Conservation (phyloP, 805 yeast species). For the Candida ovalis region DNA sequence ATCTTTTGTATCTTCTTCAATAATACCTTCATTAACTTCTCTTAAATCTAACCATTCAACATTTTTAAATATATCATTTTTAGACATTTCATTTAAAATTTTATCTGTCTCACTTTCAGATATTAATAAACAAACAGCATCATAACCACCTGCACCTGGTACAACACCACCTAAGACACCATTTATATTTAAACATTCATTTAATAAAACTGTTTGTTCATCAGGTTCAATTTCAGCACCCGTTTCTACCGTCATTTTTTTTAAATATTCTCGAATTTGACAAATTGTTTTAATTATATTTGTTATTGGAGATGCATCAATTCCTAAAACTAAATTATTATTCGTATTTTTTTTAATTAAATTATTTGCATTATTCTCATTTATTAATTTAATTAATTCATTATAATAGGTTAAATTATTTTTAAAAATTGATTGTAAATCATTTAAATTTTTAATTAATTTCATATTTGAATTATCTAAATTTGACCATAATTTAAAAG, state of each 20-base stretch:
- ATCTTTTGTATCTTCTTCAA: constrained; percentile 41
- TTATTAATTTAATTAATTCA: constrained; percentile 19
- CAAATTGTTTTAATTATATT: constrained; percentile 38
- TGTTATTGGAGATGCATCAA: constrained; percentile 25
- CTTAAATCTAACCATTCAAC: constrained; percentile 68
- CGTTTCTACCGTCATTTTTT: constrained; percentile 55
- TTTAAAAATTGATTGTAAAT: constrained; percentile 34
- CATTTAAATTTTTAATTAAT: constrained; percentile 46
- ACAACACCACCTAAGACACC: constrained; percentile 96
- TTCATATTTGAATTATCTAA: constrained; percentile 57
- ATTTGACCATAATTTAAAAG: constrained; percentile 47
- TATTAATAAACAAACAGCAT: constrained; percentile 78
- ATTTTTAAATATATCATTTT: constrained; percentile 32
- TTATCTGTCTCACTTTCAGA: constrained; percentile 39
- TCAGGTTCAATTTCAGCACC: constrained; percentile 89
- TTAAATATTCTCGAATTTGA: constrained; percentile 54
- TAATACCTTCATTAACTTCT: constrained; percentile 59
- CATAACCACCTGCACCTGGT: constrained; percentile 98
- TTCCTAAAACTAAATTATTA: constrained; percentile 3
- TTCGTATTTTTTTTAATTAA: constrained; percentile 10
- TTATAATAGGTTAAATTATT: constrained; percentile 36
- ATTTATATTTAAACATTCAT: constrained; percentile 47
- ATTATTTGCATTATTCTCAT: constrained; percentile 11
- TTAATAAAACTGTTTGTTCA: constrained; percentile 66
- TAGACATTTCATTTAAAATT: constrained; percentile 22